phyloP scores from a whole-genome alignment of 352 stramenopile genomes.

The Phytopythium sindhum region DNA sequence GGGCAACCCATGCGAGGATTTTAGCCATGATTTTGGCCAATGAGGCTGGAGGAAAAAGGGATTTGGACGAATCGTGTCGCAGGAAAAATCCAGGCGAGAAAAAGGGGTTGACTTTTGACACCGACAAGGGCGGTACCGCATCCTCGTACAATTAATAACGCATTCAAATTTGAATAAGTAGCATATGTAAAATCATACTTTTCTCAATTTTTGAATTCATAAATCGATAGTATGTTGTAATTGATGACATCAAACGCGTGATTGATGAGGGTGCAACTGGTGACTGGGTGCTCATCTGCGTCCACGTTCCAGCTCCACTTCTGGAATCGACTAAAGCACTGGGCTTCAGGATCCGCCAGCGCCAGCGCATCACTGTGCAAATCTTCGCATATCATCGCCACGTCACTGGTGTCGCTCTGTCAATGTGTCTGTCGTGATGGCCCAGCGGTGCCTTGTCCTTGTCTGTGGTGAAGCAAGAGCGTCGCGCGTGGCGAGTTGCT shows the following conservation, averaged over 20 bases:
- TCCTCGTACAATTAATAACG: not conserved
- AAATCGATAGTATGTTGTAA: too few relatives aligned
- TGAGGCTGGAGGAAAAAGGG: not conserved
- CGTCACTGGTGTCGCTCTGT: too few relatives aligned
- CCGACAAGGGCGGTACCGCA: not conserved
- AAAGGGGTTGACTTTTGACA: not conserved
- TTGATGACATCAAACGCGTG: too few relatives aligned
- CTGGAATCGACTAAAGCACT: not conserved
- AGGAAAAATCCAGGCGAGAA: conserved; percentile 6
- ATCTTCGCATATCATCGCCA: too few relatives aligned
- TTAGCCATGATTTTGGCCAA: not conserved
- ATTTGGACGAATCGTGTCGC: conserved; percentile 9
- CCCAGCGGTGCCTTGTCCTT: too few relatives aligned
- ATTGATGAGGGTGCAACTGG: not conserved
- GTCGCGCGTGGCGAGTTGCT: too few relatives aligned
- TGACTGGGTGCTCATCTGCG: not conserved
- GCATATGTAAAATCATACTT: too few relatives aligned
- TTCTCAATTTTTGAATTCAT: too few relatives aligned
- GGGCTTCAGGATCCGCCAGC: not conserved
- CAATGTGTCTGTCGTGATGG: too few relatives aligned
- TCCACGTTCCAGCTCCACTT: not conserved
- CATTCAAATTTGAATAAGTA: too few relatives aligned
- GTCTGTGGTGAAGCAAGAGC: too few relatives aligned
- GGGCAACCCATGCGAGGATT: not conserved
- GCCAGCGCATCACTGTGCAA: too few relatives aligned